Percentiles rank a stretch among this genome's conserved stretches.
phyloP scores from a whole-genome alignment of 768 basidiomycete genomes.

The Atractiella rhizophila region DNA sequence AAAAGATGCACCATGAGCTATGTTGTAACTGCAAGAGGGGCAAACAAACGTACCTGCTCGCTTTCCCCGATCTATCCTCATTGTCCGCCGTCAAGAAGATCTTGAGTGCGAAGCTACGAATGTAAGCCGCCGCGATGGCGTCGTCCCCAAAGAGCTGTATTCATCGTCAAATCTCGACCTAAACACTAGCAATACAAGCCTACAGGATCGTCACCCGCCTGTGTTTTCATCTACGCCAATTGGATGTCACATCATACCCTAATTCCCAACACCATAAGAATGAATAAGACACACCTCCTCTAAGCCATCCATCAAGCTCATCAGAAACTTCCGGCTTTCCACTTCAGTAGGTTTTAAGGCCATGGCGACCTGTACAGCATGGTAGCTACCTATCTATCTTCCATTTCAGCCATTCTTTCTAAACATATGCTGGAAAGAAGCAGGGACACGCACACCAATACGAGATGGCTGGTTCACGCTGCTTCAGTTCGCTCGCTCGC shows the following conservation, averaged over 20 bases:
- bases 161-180: no score
- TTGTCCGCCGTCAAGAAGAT: constrained; percentile 76
- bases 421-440: constrained; percentile 31
- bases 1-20: background rate
- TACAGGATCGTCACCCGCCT: background rate
- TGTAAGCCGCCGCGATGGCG: constrained; percentile 54
- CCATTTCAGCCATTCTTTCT: constrained; percentile 38
- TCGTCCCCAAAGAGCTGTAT: constrained; percentile 67
- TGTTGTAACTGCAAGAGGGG: background rate
- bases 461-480: constrained; percentile 58
- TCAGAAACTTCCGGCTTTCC: background rate
- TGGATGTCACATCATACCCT: background rate
- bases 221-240: background rate
- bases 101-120: constrained; percentile 80
- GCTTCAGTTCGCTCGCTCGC: constrained; percentile 61
- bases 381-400: background rate
- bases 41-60: constrained; percentile 38
- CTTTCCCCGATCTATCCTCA: constrained; percentile 54
- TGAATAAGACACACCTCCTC: background rate
- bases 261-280: background rate
- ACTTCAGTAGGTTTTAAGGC: background rate
- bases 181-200: no score
- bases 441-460: constrained; percentile 62
- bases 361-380: constrained; percentile 1
- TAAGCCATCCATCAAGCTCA: background rate